Conservation (phyloP, 352 stramenopile species). For the Phytophthora nicotianae region DNA sequence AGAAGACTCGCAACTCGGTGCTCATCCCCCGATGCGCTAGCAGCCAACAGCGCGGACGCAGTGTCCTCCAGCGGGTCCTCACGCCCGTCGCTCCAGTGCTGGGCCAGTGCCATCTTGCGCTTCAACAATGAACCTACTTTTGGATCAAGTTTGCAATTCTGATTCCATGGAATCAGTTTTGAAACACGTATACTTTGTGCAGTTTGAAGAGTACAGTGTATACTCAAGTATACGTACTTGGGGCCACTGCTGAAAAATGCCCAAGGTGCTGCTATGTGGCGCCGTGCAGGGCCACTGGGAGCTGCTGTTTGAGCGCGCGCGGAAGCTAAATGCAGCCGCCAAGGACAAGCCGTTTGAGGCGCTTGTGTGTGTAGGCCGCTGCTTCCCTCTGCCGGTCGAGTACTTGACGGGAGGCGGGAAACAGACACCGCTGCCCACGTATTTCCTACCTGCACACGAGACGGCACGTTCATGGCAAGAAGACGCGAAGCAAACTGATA, state of each 20-base stretch:
- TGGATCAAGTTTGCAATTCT: neutral
- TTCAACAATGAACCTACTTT: conserved; percentile 18
- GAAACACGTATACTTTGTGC: too few species aligned
- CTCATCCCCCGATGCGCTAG: conserved; percentile 29
- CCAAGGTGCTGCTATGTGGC: conserved; percentile 79
- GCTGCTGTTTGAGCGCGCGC: conserved; percentile 67
- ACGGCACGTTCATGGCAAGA: conserved; percentile 30
- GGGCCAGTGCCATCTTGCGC: conserved; percentile 12
- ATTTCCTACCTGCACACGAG: conserved; percentile 52
- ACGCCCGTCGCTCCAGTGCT: conserved; percentile 25
- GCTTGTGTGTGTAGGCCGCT: conserved; percentile 64
- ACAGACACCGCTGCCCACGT: conserved; percentile 63
- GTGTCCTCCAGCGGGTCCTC: conserved; percentile 25
- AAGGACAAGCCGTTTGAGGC: conserved; percentile 66
- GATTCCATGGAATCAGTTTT: neutral
- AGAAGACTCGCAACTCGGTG: conserved; percentile 15
- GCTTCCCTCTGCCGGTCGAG: conserved; percentile 57
- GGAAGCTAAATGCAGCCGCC: conserved; percentile 65
- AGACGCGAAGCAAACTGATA: conserved; percentile 34
- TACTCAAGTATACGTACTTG: neutral
- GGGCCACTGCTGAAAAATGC: conserved; percentile 42
- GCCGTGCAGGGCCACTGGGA: conserved; percentile 66
- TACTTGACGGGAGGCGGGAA: conserved; percentile 44
- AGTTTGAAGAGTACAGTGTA: too few species aligned
- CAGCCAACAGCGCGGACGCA: conserved; percentile 20